Conservation (phyloP, 768 basidiomycete genomes). For the Trametes cubensis region DNA sequence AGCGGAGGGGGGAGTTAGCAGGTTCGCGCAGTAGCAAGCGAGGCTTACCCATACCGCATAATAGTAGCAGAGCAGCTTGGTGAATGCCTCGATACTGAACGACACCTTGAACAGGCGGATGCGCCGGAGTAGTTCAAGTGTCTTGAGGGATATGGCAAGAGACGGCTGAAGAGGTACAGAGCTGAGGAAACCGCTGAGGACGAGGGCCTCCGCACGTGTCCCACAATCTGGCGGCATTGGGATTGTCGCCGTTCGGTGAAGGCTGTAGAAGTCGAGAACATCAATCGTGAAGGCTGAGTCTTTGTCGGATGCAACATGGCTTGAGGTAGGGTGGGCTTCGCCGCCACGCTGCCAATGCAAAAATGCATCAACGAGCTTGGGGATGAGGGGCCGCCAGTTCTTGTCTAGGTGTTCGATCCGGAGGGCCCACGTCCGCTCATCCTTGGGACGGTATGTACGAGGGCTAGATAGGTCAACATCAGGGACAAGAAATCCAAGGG, state of each 20-base stretch:
- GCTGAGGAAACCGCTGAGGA: conserved; percentile 16
- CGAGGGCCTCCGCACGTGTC: neutral
- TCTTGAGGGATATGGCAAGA: conserved; percentile 23
- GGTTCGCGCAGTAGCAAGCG: neutral
- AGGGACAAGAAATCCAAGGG: too few relatives aligned
- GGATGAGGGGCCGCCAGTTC: conserved; percentile 15
- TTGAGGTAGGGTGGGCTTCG: neutral
- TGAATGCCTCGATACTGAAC: conserved; percentile 26
- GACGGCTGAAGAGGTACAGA: conserved; percentile 12
- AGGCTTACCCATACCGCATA: conserved; percentile 19
- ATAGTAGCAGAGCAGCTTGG: conserved; percentile 23
- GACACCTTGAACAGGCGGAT: conserved; percentile 23
- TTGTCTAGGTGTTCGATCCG: neutral
- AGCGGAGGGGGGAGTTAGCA: neutral
- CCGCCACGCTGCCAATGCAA: conserved; percentile 2
- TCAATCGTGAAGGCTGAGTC: conserved; percentile 11
- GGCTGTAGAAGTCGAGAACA: conserved; percentile 16
- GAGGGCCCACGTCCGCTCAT: conserved; percentile 16
- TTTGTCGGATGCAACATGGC: neutral
- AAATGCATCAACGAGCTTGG: conserved; percentile 8
- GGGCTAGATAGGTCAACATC: neutral
- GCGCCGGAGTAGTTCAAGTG: conserved; percentile 21
- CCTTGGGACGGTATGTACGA: neutral
- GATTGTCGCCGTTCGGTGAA: neutral
- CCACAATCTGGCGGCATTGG: neutral